Percentiles rank a stretch among this genome's conserved stretches.
These are phyloP conservation scores for Breviolum minutum DNA, from an alignment of 73 alveolate species.

Conservation along the genomic window DNA sequence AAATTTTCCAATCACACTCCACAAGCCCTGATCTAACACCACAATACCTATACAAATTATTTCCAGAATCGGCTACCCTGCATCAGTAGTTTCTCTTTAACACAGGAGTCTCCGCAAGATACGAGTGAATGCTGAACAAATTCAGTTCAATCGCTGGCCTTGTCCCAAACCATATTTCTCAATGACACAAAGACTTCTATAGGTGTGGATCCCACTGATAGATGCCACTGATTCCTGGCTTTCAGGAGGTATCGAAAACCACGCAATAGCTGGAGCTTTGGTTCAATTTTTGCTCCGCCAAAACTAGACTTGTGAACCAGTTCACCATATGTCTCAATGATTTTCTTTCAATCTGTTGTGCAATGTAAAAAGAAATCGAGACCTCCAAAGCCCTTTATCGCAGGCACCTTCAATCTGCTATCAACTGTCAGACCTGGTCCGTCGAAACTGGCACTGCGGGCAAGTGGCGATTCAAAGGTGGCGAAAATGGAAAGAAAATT, in stretches of 20 bases:
- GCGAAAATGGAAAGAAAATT: neutral
- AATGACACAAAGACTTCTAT: constrained; percentile 11
- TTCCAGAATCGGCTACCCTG: no score
- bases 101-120: neutral
- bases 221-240: constrained; percentile 19
- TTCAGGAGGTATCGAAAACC: neutral
- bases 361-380: neutral
- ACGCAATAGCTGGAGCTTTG: no score
- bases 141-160: neutral
- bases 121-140: neutral
- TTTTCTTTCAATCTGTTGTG: neutral
- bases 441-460: neutral
- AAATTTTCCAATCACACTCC: neutral
- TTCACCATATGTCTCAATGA: neutral
- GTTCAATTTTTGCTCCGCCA: neutral
- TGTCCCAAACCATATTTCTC: constrained; percentile 37
- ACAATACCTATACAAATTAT: no score
- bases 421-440: neutral
- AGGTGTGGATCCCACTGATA: constrained; percentile 37
- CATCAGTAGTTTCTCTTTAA: no score
- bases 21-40: neutral
- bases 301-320: neutral
- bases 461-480: neutral
- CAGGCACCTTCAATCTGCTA: neutral
- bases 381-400: neutral